Conservation (phyloP, 768 basidiomycete genomes). For the Rhizopogon vinicolor region DNA sequence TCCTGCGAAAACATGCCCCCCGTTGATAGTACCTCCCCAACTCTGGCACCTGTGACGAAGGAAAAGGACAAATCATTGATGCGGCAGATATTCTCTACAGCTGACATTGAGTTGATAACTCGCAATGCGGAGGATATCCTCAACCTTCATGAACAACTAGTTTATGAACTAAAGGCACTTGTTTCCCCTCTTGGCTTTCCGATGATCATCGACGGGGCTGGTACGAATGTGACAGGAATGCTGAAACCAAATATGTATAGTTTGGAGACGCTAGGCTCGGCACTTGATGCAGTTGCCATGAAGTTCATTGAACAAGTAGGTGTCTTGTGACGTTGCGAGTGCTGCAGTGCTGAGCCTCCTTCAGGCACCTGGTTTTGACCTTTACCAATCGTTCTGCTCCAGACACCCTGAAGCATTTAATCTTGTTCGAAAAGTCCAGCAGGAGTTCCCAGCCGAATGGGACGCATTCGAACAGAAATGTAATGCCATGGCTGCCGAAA, state of each 20-base stretch:
- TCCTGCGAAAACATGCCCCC: conserved; percentile 4
- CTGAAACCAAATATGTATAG: conserved; percentile 22
- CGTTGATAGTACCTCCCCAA: neutral
- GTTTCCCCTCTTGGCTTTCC: conserved; percentile 49
- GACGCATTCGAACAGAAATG: conserved; percentile 81
- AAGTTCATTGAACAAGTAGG: conserved; percentile 57
- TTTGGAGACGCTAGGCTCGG: conserved; percentile 39
- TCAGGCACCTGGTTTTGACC: conserved; percentile 69
- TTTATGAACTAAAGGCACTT: conserved; percentile 46
- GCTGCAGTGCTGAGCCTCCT: conserved; percentile 4
- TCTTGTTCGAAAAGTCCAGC: conserved; percentile 60
- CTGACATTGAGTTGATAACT: conserved; percentile 53
- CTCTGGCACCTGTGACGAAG: conserved; percentile 6
- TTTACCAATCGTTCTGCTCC: conserved; percentile 85
- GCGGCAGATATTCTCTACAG: conserved; percentile 51
- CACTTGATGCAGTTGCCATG: conserved; percentile 36
- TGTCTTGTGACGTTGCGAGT: neutral
- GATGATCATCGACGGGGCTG: conserved; percentile 25
- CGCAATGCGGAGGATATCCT: conserved; percentile 70
- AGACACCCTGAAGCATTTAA: conserved; percentile 81
- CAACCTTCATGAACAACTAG: conserved; percentile 62
- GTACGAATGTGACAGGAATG: neutral
- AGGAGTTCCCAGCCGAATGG: conserved; percentile 70
- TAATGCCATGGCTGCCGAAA: conserved; percentile 43
- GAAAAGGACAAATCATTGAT: conserved; percentile 28